Conservation (phyloP, 345 rosid species). For the Melastoma malabathricum region DNA sequence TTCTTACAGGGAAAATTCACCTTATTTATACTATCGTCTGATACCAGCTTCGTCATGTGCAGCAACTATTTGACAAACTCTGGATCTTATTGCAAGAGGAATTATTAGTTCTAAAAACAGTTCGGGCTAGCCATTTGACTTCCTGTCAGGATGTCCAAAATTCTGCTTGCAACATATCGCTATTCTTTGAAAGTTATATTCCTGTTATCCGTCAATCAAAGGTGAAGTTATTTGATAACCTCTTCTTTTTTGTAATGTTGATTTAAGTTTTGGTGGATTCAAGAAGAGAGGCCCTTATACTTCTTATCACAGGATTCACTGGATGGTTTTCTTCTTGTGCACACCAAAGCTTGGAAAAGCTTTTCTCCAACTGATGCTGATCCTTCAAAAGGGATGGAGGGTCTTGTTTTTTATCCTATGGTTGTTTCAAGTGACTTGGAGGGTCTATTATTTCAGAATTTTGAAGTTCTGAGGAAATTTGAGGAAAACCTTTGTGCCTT, state of each 20-base stretch:
- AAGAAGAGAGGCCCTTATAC: neutral
- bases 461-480: conserved; percentile 47
- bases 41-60: conserved; percentile 9
- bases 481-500: conserved; percentile 37
- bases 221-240: conserved; percentile 25
- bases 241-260: conserved; percentile 3
- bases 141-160: conserved; percentile 44
- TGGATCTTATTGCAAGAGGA: conserved; percentile 42
- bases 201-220: conserved; percentile 46
- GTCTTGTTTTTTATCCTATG: conserved; percentile 11
- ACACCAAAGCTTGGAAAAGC: conserved; percentile 7
- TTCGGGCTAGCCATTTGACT: conserved; percentile 38
- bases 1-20: too few species aligned
- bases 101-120: conserved; percentile 40
- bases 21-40: neutral
- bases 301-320: conserved; percentile 48
- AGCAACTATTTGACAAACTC: conserved; percentile 68
- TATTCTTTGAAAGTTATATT: conserved; percentile 39
- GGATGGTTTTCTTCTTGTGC: conserved; percentile 47
- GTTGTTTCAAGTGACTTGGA: conserved; percentile 37
- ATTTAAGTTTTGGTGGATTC: conserved; percentile 2
- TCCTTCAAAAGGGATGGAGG: too few species aligned
- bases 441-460: conserved; percentile 34
- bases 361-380: too few species aligned
- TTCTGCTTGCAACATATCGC: conserved; percentile 28